These are phyloP conservation scores for Saururus chinensis DNA, from an alignment of 164 flowering plant genomes.

Conservation along the genomic window DNA sequence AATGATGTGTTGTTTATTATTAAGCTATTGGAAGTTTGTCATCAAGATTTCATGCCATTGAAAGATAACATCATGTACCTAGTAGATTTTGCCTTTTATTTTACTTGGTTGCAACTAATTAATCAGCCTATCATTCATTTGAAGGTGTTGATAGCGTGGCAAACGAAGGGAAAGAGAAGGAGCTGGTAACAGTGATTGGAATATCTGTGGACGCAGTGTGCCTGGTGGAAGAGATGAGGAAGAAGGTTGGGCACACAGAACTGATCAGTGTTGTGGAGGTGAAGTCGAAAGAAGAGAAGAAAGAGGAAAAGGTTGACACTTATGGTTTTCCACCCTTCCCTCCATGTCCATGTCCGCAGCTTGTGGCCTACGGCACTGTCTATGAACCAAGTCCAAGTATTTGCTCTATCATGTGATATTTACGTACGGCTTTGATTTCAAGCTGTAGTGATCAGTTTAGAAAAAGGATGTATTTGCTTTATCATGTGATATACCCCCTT, in stretches of 20 bases:
- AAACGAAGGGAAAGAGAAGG: conserved; percentile 3
- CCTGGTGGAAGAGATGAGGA: conserved; percentile 1
- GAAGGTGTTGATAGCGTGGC: background rate
- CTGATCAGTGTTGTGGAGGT: conserved; percentile 1
- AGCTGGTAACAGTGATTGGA: conserved; percentile 1
- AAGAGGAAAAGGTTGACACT: background rate
- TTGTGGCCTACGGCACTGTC: background rate
- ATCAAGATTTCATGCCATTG: too few relatives aligned
- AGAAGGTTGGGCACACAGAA: conserved; percentile 2
- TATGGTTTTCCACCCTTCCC: background rate
- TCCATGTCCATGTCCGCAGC: background rate
- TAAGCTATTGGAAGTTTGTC: too few relatives aligned
- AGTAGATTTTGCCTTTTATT: background rate
- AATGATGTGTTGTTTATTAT: too few relatives aligned
- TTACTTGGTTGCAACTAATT: background rate
- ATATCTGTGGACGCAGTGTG: background rate
- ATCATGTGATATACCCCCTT: too few relatives aligned
- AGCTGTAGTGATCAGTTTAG: too few relatives aligned
- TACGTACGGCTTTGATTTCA: too few relatives aligned
- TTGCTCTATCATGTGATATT: background rate
- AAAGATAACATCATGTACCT: too few relatives aligned
- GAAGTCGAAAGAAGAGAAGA: conserved; percentile 2
- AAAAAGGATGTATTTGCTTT: too few relatives aligned
- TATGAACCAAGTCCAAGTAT: background rate
- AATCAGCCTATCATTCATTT: background rate